Conservation (phyloP, 768 basidiomycete genomes). For the Hypsizygus marmoreus region DNA sequence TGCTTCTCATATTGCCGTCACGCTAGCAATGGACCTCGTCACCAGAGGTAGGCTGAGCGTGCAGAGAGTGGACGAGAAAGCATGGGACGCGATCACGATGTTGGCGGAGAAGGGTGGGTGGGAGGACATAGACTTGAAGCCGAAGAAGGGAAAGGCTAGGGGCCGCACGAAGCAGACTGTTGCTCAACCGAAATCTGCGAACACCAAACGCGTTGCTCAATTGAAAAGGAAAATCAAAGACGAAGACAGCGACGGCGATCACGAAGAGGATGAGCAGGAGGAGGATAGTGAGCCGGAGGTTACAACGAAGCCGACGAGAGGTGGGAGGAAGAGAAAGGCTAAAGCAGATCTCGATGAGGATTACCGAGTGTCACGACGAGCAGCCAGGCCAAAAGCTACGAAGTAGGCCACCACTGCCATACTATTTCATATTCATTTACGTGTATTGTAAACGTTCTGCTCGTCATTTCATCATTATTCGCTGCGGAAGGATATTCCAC, state of each 20-base stretch:
- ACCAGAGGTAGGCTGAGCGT: constrained; percentile 85
- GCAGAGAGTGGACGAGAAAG: constrained; percentile 68
- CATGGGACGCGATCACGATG: constrained; percentile 61
- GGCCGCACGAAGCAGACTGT: constrained; percentile 19
- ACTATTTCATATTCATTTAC: too few relatives aligned
- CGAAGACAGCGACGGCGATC: constrained; percentile 20
- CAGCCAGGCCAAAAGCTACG: too few relatives aligned
- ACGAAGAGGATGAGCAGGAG: constrained; percentile 13
- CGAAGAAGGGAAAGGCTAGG: constrained; percentile 29
- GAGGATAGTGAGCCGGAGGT: constrained; percentile 12
- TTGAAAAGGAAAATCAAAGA: constrained; percentile 17
- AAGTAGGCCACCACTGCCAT: too few relatives aligned
- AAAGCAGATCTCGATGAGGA: constrained; percentile 7
- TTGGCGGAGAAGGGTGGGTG: constrained; percentile 81
- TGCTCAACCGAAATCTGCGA: constrained; percentile 17
- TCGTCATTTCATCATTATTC: too few relatives aligned
- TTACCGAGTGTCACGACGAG: constrained; percentile 1
- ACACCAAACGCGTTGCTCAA: constrained; percentile 6
- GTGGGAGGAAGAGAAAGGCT: constrained; percentile 12
- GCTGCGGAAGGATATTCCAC: too few relatives aligned
- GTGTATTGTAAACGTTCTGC: too few relatives aligned
- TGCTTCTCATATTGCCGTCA: constrained; percentile 2
- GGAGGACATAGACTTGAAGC: constrained; percentile 52
- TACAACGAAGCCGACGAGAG: constrained; percentile 13
- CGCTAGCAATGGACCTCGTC: constrained; percentile 80